Percentiles rank a stretch among this genome's conserved stretches.
These are phyloP conservation scores for Mortierella sp. DNA, from an alignment of 371 early-diverging fungal genomes.

Conservation along the genomic window DNA sequence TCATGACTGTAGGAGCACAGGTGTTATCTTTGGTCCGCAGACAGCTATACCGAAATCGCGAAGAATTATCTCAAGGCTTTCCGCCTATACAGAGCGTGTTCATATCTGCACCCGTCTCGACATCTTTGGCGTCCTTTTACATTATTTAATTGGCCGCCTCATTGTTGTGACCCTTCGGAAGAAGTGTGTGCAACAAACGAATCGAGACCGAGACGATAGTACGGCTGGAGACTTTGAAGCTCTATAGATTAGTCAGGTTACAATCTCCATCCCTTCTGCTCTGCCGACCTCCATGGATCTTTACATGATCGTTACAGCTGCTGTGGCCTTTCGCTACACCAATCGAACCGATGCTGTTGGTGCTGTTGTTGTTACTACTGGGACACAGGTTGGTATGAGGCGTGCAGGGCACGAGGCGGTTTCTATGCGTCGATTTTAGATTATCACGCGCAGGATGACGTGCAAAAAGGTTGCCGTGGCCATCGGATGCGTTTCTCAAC, in stretches of 20 bases:
- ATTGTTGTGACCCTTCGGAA: too few species aligned
- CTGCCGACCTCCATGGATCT: background rate
- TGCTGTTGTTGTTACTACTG: conserved; percentile 15
- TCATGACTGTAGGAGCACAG: too few species aligned
- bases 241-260: conserved; percentile 23
- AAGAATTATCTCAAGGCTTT: too few species aligned
- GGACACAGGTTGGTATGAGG: conserved; percentile 14
- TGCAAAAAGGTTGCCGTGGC: conserved; percentile 27
- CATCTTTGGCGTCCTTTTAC: too few species aligned
- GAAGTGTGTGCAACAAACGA: too few species aligned
- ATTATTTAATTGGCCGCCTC: too few species aligned
- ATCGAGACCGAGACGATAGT: too few species aligned
- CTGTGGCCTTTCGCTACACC: background rate
- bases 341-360: conserved; percentile 2
- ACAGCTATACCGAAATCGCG: conserved; percentile 6
- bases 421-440: conserved; percentile 16
- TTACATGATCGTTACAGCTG: background rate
- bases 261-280: conserved; percentile 22
- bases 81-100: too few species aligned
- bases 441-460: conserved; percentile 34
- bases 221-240: background rate
- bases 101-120: too few species aligned
- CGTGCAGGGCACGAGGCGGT: conserved; percentile 1
- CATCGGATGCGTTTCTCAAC: conserved; percentile 44
- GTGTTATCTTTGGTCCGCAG: background rate